Evolutionary conservation across 1,139 yeast species (phyloP), one percentile per base, ranked within the genome.

Genomic region (Hemisphaericaspora lyxosophila): DNA sequence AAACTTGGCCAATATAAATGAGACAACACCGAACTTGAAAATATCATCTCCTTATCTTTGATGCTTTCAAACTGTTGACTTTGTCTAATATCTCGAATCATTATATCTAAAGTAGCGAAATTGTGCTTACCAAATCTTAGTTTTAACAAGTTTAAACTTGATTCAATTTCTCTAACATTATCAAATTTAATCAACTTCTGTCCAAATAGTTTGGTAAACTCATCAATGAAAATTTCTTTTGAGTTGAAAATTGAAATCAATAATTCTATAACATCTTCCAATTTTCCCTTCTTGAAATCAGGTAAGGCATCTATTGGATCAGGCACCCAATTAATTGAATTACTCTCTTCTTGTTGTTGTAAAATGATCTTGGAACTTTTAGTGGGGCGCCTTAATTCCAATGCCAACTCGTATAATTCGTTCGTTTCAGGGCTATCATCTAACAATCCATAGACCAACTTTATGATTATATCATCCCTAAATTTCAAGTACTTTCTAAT

Each of bases 241-340:
- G 85, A 78, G 37, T 89, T 96, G 57, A 85, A 86, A 2, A 90
- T 78, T 1, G 92, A 80, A 2, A 85, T 70, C 28, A 88, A 64
- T 1, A 88, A 79, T 47, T 82, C 89, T 16, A 88, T 78, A 4
- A 83, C 74, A 54, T 87, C 95, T 38, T 74, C 71, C 7, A 75
- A 78, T 36, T 72, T 71, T n/a, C 76, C 78, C 46, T 78, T 79
- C 39, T 78, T 74, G 58, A 88, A 87, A 56, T 89, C 96, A 0
- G 95, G 86, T 7, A 94, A 75, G 0, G 96, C 95, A 61, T 86
- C 96, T n/a, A 85, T 74, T 0, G 97, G 97, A 51, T 88, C 96
- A 0, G 97, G 97, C 6, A 62, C 64, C 97, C 97, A 90, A 22
- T 74, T 67, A 4, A 82, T 57, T 22, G 34, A 22, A 17, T 20